Conservation (phyloP, 2,329 filamentous ascomycete species). For the Metarhizium humberi region DNA sequence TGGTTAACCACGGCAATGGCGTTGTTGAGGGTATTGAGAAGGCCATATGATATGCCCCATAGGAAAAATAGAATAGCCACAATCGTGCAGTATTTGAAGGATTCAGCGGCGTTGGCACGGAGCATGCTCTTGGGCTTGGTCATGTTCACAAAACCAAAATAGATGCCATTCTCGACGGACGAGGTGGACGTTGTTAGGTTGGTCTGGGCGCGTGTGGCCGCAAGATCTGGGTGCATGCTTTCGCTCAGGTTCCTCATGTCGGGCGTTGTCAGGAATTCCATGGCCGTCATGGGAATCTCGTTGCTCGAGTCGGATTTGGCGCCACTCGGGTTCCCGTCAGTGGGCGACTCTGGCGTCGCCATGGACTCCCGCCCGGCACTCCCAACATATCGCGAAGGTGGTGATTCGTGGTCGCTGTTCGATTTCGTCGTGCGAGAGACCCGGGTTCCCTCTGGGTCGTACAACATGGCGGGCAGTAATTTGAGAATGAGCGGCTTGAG, state of each 20-base stretch:
- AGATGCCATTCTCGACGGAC: constrained; percentile 38
- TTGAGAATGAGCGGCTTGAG: constrained; percentile 75
- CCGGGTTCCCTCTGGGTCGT: constrained; percentile 38
- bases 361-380: not conserved
- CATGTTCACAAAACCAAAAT: constrained; percentile 73
- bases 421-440: constrained; percentile 16
- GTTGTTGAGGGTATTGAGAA: constrained; percentile 72
- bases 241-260: constrained; percentile 16
- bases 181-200: constrained; percentile 26
- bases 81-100: constrained; percentile 60
- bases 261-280: constrained; percentile 40
- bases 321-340: not conserved
- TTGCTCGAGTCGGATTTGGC: constrained; percentile 7
- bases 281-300: constrained; percentile 23
- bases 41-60: constrained; percentile 85
- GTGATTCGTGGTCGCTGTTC: constrained; percentile 20
- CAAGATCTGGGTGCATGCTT: constrained; percentile 3
- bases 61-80: constrained; percentile 79
- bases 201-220: constrained; percentile 12
- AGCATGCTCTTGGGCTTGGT: constrained; percentile 61
- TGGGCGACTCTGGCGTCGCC: not conserved
- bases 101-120: constrained; percentile 51
- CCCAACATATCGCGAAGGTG: constrained; percentile 11
- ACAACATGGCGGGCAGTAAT: constrained; percentile 46
- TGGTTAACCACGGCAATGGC: constrained; percentile 54